Base-by-base conservation (phyloP, 257 asterid species). In the Salvia rosmarinus region DNA sequence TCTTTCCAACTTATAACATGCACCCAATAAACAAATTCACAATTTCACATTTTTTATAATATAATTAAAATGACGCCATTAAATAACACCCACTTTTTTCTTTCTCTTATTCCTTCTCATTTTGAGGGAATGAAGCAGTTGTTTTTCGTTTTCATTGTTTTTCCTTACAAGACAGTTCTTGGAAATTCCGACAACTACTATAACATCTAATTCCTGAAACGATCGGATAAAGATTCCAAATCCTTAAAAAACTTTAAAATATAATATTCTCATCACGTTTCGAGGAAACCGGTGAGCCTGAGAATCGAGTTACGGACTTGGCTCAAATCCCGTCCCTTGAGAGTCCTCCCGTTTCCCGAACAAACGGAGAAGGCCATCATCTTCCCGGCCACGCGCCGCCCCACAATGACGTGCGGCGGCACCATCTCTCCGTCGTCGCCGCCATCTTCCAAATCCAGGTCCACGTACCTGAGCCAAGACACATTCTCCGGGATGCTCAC, bases 221-320 rank as follows among this genome's bases (percentile, higher is more conserved):
- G 56, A 75, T 52, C 42, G 37, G 17, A 67, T 58, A 64, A 67
- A 39, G 51, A 17, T 42, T 9, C 44, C 44, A 39, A 39, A 39
- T 2, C 3, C 10, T 39, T 9, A 39, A 39, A 9, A 39, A 39
- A 39, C 44, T 9, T 39, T 0, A 3, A 39, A 67, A 4, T 9
- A 21, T 60, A 2, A 19, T 16, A 52, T 20, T 9, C 34, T 39
- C 39, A 16, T 80, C 70, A 92, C 11, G 92, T 76, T 71, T 92
- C 96, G 9, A 89, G 89, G 79, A 92, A 92, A 40, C 95, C 98
- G 40, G 95, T 90, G 89, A 90, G 83, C 74, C 88, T 73, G 51
- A 92, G 89, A 79, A 92, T 70, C 10, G 91, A 85, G 66, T 88
- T 85, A 78, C 96, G 78, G 19, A 88, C 84, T 62, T 79, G 74